Evolutionary conservation across 2,329 filamentous ascomycete genomes (phyloP), one percentile per base, ranked within the genome.

Genomic region (Epichloe bromicola): DNA sequence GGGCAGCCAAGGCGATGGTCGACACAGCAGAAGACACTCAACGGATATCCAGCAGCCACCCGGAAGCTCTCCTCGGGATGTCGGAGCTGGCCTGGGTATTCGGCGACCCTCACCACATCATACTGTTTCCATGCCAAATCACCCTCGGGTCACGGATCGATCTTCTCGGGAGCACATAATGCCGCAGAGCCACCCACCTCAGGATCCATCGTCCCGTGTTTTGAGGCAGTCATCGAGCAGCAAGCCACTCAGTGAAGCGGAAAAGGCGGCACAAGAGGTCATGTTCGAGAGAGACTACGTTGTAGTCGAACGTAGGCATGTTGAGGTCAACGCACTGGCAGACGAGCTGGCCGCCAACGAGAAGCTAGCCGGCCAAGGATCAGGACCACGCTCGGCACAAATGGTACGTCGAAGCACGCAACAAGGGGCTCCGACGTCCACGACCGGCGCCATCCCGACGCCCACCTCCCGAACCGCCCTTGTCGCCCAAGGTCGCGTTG

Each of bases 301-400:
- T 19, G 76, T 97, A 26, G 88, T 98, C 12, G 93, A 98, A 70
- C 95, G 96, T 71, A 83, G 85, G 57, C 86, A 89, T 19, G 90
- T 98, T 11, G 91, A 97, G 66, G 91, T 98, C 48, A 97, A 98
- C 65, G 93, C 93, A 3, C 85, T 98, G 61, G 93, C 93, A 20
- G 93, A 98, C 66, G 91, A 97, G 67, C 74, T 98, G 63, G 90
- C 88, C 43, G 86, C 89, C 49, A 91, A 86, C 61, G 86, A 86
- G 46, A 82, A 82, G 47, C 69, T 82, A 20, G 75, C 60, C 11
- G 55, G 57, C 15, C 79, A 57, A 68, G 74, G 53, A 65, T 75
- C 56, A 23, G 74, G 78, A 41, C 73, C 76, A 5, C 77, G 82
- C 55, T 70, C 79, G 8, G 79, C 79, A 10, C 74, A 79, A 20